Evolutionary conservation across 1,284 basidiomycete species (phyloP), one percentile per base, ranked within the genome.

Genomic region (Polyporus tsugae): DNA sequence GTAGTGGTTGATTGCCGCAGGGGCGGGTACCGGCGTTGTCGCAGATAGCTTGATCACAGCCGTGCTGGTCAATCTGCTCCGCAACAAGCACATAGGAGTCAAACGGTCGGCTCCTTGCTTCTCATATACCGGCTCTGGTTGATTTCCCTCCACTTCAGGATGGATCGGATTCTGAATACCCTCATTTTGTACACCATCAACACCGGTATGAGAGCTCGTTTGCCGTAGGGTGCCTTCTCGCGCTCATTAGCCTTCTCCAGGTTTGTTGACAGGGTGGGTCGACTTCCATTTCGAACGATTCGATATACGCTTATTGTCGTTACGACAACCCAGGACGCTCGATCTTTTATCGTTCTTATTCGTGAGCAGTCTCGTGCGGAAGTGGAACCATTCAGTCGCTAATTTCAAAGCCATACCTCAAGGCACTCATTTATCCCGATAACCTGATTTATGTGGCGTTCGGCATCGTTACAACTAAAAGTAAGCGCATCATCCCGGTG

Each of bases 401-500:
- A 38, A 22, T 17, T 1, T 22, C 10, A 35, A 53, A 25, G 17
- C 38, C 13, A 36, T 6, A 58, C 10, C 35, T 22, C 19, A 4
- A 70, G 69, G 66, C 69, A 3, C 61, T 70, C 6, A 13, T 68
- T 4, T 38, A 22, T 15, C 61, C 66, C 0, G 59, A 39, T 19
- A 68, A 65, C 13, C 53, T 70, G 4, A 61, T 70, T 7, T 70
- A 68, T 39, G 62, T 52, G 0, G 55, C 62, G 1, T 65, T 64
- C 11, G 69, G 69, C 0, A 63, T 70, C 33, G 60, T 71, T 1
- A 46, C 42, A 1, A 69, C 67, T 4, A 67, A 71, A n/a, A 17
- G 67, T 69, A 49, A 25, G 62, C 39, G 1, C 7, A 6, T 2
- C 3, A 25, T 6, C 11, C n/a, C 1, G 9, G 19, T 13, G 5